phyloP scores from a whole-genome alignment of 2,329 filamentous ascomycete species.

The Botrytis medusae region DNA sequence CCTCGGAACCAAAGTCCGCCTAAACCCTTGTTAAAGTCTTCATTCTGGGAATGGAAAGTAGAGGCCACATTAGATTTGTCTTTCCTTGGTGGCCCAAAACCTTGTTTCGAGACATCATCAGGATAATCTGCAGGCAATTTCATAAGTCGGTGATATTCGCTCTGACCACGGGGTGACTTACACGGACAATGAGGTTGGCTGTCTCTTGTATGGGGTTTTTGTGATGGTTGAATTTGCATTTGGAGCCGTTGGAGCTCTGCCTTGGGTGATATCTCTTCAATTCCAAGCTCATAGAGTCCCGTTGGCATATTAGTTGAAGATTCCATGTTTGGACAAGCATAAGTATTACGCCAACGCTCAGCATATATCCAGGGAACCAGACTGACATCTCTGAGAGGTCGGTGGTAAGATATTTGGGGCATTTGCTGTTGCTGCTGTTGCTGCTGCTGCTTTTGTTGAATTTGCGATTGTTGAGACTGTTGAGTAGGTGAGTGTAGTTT shows the following conservation, averaged over 20 bases:
- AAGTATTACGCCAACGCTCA: neutral
- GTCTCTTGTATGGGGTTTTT: neutral
- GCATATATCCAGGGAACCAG: neutral
- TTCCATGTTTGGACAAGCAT: neutral
- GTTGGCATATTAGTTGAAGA: neutral
- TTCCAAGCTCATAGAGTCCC: neutral
- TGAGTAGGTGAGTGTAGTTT: neutral
- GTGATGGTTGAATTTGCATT: neutral
- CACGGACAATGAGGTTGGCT: neutral
- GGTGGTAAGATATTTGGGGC: neutral
- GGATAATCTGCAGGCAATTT: neutral
- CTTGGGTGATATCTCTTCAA: neutral
- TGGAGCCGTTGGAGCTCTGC: neutral
- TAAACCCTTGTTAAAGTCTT: neutral
- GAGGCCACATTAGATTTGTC: neutral
- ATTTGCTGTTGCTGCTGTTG: neutral
- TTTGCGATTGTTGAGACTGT: neutral
- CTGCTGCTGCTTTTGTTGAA: neutral
- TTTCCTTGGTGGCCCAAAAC: neutral
- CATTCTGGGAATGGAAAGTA: neutral
- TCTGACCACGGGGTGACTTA: neutral
- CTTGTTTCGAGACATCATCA: neutral
- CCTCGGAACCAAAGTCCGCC: neutral
- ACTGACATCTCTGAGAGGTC: neutral
- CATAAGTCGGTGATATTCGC: neutral